Conservation (phyloP, 352 stramenopile species). For the Phytophthora citrophthora region DNA sequence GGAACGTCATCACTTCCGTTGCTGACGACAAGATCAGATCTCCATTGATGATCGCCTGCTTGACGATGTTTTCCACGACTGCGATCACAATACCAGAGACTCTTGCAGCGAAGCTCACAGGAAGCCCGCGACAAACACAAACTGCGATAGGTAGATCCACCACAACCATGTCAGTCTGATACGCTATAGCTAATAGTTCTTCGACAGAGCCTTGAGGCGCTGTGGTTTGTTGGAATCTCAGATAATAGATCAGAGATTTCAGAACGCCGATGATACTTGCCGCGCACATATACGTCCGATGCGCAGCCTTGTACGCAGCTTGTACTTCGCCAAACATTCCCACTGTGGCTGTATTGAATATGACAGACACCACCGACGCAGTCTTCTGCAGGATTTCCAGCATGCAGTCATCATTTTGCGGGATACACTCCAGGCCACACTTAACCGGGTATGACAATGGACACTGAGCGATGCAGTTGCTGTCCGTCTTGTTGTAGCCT, state of each 20-base stretch:
- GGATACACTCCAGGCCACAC: slow-evolving; percentile 42
- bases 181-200: slow-evolving; percentile 25
- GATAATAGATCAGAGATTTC: slow-evolving; percentile 37
- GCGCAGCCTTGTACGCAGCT: slow-evolving; percentile 8
- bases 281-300: slow-evolving; percentile 23
- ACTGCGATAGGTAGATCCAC: slow-evolving; percentile 35
- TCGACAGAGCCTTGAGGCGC: slow-evolving; percentile 15
- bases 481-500: slow-evolving; percentile 51
- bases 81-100: slow-evolving; percentile 24
- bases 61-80: slow-evolving; percentile 30
- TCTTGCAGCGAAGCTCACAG: slow-evolving; percentile 20
- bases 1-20: slow-evolving; percentile 23
- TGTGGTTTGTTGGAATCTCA: slow-evolving; percentile 17
- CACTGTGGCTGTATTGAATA: slow-evolving; percentile 37
- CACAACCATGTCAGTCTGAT: slow-evolving; percentile 26
- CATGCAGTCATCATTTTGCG: slow-evolving; percentile 43
- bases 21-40: slow-evolving; percentile 20
- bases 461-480: slow-evolving; percentile 55
- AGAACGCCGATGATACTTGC: slow-evolving; percentile 25
- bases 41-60: slow-evolving; percentile 26
- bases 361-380: slow-evolving; percentile 36
- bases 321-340: slow-evolving; percentile 40
- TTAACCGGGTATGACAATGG: slow-evolving; percentile 46
- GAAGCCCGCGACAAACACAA: slow-evolving; percentile 12
- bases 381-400: slow-evolving; percentile 45